Conservation (phyloP, 805 yeast genomes). For the Scheffersomyces stipitis region DNA sequence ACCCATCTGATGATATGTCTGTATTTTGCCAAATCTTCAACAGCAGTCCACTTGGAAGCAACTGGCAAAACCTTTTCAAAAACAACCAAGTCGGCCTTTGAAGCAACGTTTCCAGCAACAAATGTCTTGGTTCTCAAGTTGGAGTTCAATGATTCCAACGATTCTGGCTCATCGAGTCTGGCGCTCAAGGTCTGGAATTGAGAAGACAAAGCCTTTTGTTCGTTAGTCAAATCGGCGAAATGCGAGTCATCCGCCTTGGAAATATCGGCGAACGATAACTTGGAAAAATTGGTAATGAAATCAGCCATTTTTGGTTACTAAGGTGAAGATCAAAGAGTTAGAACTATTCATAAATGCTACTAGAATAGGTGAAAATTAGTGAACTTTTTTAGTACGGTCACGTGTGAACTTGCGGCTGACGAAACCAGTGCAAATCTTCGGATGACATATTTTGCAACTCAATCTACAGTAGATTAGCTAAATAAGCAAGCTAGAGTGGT, state of each 20-base stretch:
- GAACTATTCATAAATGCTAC: too few relatives aligned
- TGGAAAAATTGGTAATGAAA: slow-evolving; percentile 25
- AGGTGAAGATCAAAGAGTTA: too few relatives aligned
- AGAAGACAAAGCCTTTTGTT: slow-evolving; percentile 68
- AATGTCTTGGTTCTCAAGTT: slow-evolving; percentile 69
- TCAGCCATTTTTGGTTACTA: slow-evolving; percentile 27
- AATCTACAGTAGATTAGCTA: too few relatives aligned
- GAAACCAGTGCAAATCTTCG: too few relatives aligned
- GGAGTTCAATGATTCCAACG: slow-evolving; percentile 56
- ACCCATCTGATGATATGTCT: slow-evolving; percentile 94
- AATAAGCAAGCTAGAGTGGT: too few relatives aligned
- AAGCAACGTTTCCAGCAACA: slow-evolving; percentile 63
- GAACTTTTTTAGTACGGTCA: too few relatives aligned
- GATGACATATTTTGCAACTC: too few relatives aligned
- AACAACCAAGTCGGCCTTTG: slow-evolving; percentile 69
- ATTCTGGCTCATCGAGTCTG: slow-evolving; percentile 50
- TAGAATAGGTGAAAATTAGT: too few relatives aligned
- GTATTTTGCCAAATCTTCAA: slow-evolving; percentile 55
- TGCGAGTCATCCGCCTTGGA: slow-evolving; percentile 14
- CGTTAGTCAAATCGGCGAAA: slow-evolving; percentile 34
- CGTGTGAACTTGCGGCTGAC: too few relatives aligned
- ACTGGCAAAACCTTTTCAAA: slow-evolving; percentile 66
- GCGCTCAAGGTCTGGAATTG: slow-evolving; percentile 79
- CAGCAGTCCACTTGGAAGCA: slow-evolving; percentile 53
- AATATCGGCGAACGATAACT: slow-evolving; percentile 30